These are phyloP conservation scores for Irpex sp. DNA, from an alignment of 1,284 basidiomycete species.

Conservation along the genomic window DNA sequence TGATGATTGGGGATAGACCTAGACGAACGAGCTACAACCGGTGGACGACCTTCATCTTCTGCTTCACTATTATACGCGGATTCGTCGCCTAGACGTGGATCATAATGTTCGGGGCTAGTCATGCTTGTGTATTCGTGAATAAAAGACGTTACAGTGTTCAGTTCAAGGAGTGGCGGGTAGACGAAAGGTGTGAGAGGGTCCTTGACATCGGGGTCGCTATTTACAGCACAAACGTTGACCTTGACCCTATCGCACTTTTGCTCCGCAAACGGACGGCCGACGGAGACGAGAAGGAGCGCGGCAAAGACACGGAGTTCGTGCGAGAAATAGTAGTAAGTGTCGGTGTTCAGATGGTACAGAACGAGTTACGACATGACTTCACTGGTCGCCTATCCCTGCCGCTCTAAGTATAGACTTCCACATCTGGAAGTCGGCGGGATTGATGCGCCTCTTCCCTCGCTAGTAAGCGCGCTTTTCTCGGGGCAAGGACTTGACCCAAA, in stretches of 20 bases:
- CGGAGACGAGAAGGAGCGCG: not conserved
- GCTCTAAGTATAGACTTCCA: not conserved
- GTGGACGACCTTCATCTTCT: constrained; percentile 1
- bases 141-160: not conserved
- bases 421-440: not conserved
- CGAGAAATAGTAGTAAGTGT: not conserved
- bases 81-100: constrained; percentile 28
- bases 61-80: constrained; percentile 3
- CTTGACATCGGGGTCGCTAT: not conserved
- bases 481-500: not conserved
- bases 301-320: not conserved
- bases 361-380: not conserved
- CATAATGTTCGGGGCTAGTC: constrained; percentile 11
- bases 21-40: not conserved
- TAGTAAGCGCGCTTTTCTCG: not conserved
- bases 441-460: not conserved
- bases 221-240: not conserved
- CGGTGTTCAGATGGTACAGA: not conserved
- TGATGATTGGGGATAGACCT: not conserved
- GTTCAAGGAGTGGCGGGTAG: not conserved
- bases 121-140: not conserved
- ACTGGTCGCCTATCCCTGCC: not conserved
- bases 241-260: not conserved
- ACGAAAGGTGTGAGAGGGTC: not conserved
- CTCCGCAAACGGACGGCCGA: not conserved